A percentile compares a stretch with the other conserved stretches of the same genome.
Evolutionary conservation across 495 filamentous ascomycete species (phyloP).

Genomic region (Pseudoneurospora amorphoporcata): DNA sequence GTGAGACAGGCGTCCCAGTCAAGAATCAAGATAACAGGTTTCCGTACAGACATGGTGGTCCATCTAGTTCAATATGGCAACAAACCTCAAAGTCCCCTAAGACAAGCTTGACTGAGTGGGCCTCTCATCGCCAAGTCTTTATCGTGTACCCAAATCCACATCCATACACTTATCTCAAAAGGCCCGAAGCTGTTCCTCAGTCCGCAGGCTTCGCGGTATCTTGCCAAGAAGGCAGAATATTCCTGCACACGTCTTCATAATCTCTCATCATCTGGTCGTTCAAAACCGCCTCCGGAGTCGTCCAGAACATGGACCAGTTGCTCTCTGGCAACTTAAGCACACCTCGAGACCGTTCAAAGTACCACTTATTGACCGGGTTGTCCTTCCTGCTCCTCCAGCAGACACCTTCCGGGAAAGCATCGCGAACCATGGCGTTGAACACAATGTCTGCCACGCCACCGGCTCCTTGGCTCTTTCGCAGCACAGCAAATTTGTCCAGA

Average conservation of each 20-base stretch:
- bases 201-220: conserved; percentile 56
- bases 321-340: conserved; percentile 66
- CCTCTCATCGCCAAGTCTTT: neutral
- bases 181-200: conserved; percentile 18
- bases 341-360: conserved; percentile 81
- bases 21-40: neutral
- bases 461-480: conserved; percentile 76
- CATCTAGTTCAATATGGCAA: neutral
- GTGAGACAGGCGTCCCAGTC: neutral
- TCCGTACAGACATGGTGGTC: neutral
- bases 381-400: conserved; percentile 72
- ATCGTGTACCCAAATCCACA: neutral
- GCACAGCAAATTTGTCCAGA: conserved; percentile 94
- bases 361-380: conserved; percentile 90
- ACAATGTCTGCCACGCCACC: conserved; percentile 92
- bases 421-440: conserved; percentile 87
- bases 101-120: neutral
- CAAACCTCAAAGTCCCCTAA: neutral
- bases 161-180: neutral
- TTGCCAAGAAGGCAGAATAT: conserved; percentile 74
- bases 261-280: conserved; percentile 53
- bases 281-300: conserved; percentile 49
- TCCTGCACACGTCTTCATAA: conserved; percentile 74
- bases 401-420: conserved; percentile 72
- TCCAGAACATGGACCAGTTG: conserved; percentile 98